These are phyloP conservation scores for Erythrophleum ivorense DNA, from an alignment of 331 rosid species.

Conservation along the genomic window DNA sequence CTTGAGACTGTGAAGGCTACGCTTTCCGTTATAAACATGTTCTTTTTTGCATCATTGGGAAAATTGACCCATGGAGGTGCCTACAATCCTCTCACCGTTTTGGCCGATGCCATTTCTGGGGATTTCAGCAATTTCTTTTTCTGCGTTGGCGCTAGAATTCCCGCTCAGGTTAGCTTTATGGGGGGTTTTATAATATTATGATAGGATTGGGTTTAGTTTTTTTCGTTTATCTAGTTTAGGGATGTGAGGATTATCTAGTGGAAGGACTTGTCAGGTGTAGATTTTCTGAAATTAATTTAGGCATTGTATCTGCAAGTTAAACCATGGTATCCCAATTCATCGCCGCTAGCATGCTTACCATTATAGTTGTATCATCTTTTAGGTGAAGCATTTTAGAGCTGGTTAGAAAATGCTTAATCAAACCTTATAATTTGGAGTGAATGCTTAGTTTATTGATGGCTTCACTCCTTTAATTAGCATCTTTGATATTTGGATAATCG, in stretches of 20 bases:
- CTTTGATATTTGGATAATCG: neutral
- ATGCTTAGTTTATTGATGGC: conserved; percentile 5
- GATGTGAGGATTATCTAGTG: neutral
- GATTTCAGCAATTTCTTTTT: conserved; percentile 58
- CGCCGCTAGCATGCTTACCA: neutral
- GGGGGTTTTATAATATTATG: neutral
- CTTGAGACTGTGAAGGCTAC: conserved; percentile 55
- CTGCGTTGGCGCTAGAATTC: conserved; percentile 75
- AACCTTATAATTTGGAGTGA: neutral
- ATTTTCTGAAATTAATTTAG: conserved; percentile 8
- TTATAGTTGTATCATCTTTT: neutral
- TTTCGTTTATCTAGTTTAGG: neutral
- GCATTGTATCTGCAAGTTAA: neutral
- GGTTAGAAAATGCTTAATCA: neutral
- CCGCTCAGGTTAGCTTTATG: conserved; percentile 63
- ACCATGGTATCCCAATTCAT: neutral
- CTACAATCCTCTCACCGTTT: conserved; percentile 81
- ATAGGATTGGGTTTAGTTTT: neutral
- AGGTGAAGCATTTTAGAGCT: conserved; percentile 20
- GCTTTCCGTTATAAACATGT: conserved; percentile 66
- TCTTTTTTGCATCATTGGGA: conserved; percentile 68
- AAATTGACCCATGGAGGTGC: conserved; percentile 73
- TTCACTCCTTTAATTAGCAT: neutral
- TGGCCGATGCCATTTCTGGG: conserved; percentile 69
- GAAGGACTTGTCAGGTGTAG: neutral